Percentiles rank a stretch among this genome's conserved stretches.
These are phyloP conservation scores for Gossypium rotundifolium DNA, from an alignment of 345 rosid species.

Conservation along the genomic window DNA sequence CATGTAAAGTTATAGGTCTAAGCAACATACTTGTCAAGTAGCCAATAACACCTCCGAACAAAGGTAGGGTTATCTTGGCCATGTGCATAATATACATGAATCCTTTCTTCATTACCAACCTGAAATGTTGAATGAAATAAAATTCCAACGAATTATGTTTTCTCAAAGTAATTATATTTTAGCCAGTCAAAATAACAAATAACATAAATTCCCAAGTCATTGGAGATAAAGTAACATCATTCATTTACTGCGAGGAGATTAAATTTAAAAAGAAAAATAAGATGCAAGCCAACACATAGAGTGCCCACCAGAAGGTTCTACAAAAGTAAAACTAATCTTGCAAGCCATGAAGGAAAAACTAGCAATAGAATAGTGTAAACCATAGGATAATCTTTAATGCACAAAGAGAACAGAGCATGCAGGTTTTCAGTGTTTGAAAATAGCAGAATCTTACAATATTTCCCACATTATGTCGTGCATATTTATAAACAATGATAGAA, in stretches of 20 bases:
- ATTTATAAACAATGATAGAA: not conserved
- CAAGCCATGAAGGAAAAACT: not conserved
- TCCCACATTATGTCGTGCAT: not conserved
- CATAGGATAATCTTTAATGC: not conserved
- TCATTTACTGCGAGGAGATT: not conserved
- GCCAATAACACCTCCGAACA: conserved; percentile 99
- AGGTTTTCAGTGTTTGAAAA: not conserved
- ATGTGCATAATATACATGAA: conserved; percentile 98
- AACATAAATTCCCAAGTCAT: not conserved
- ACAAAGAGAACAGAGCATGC: not conserved
- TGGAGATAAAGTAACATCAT: not conserved
- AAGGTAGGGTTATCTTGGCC: conserved; percentile 90
- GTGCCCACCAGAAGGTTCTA: not conserved
- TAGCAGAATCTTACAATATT: not conserved
- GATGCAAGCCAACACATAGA: not conserved
- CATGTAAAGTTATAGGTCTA: conserved; percentile 4
- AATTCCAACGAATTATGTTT: not conserved
- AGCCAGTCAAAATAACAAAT: not conserved
- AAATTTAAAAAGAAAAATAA: conserved; percentile 3
- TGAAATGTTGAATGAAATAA: conserved; percentile 18
- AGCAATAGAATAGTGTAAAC: not conserved
- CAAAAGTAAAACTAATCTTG: not conserved
- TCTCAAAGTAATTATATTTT: not conserved
- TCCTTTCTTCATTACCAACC: conserved; percentile 95
- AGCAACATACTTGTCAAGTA: conserved; percentile 84